Base-by-base conservation (phyloP, 768 basidiomycete genomes). In the Phlegmacium glaucopus region DNA sequence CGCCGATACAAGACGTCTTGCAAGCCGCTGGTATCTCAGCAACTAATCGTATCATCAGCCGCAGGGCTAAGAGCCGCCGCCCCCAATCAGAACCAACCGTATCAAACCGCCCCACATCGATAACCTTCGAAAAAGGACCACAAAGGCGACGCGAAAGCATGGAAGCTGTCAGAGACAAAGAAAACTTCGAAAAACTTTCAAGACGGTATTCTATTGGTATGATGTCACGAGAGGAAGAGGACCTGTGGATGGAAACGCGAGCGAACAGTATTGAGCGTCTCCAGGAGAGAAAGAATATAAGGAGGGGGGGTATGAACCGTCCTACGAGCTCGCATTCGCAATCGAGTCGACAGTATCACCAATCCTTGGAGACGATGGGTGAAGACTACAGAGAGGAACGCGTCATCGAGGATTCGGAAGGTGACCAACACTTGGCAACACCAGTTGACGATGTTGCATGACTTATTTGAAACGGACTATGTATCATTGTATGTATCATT, bases 1-100 rank as follows among this genome's bases (percentile, higher is more conserved):
- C 83, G 0, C 81, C 88, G 1, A 84, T 95, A 43, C 62, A 71
- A 42, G 78, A 79, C 27, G 80, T 92, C 13, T 77, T 93, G 32
- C 68, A 74, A 29, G 79, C 79, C 4, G 85, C 89, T 12, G 69
- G 70, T 9, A 50, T 72, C n/a, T 36, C 27, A 16, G 44, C 15
- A 9, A 26, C 42, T 15, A 45, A n/a, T 22, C 22, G 22, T 5
- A 2, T 12, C 29, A 43, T 17, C 13, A 26, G 16, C 36, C 38
- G 11, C 45, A 34, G 13, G 2, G 22, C 22, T 22, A 22, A 22
- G 22, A 5, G 5, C 22, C 32, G n/a, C 32, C 32, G 32, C n/a
- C 2, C 32, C 32, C 10, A 34, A n/a, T 34, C n/a, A n/a, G 32
- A 34, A 34, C 32, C n/a, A 6, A n/a, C 32, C 4, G 32, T n/a